These are phyloP conservation scores for Xylaria acuta DNA, from an alignment of 495 filamentous ascomycete species.

Conservation along the genomic window DNA sequence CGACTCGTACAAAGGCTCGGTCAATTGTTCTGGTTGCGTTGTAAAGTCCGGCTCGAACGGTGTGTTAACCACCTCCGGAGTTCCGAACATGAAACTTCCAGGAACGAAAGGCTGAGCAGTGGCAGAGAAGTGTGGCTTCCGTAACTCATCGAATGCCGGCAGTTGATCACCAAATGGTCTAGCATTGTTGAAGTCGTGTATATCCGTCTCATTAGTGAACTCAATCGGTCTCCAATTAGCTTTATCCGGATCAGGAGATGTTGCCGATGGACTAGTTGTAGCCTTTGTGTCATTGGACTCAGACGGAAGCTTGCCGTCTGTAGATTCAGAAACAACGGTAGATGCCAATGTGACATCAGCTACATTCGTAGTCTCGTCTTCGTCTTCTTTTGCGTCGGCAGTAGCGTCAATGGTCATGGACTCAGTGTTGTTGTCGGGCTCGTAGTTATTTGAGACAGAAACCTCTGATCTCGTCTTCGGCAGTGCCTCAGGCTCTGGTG, in stretches of 20 bases:
- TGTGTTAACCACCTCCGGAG: slow-evolving; percentile 22
- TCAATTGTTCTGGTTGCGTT: slow-evolving; percentile 36
- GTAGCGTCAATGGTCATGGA: slow-evolving; percentile 31
- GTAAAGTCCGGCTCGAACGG: slow-evolving; percentile 34
- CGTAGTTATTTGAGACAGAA: slow-evolving; percentile 30
- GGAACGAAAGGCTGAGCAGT: slow-evolving; percentile 72
- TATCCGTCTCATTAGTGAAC: slow-evolving; percentile 45
- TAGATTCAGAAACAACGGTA: slow-evolving; percentile 52
- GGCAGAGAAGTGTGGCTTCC: slow-evolving; percentile 68
- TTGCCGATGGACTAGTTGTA: slow-evolving; percentile 53
- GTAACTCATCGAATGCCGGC: slow-evolving; percentile 47
- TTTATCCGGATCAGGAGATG: slow-evolving; percentile 48
- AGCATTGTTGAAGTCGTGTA: slow-evolving; percentile 51
- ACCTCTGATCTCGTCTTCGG: slow-evolving; percentile 44
- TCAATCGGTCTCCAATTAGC: slow-evolving; percentile 53
- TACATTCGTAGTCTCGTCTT: slow-evolving; percentile 50
- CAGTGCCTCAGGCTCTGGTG: slow-evolving; percentile 58
- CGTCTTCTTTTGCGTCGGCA: slow-evolving; percentile 44
- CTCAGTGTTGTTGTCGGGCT: slow-evolving; percentile 32
- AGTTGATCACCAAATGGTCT: slow-evolving; percentile 46
- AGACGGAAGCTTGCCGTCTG: slow-evolving; percentile 52
- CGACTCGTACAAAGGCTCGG: slow-evolving; percentile 51
- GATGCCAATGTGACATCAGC: slow-evolving; percentile 54
- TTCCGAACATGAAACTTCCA: slow-evolving; percentile 54
- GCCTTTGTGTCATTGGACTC: slow-evolving; percentile 56